A percentile compares a stretch with the other conserved stretches of the same genome.
Evolutionary conservation across 2,329 filamentous ascomycete species (phyloP).

Genomic region (Talaromyces sp.): DNA sequence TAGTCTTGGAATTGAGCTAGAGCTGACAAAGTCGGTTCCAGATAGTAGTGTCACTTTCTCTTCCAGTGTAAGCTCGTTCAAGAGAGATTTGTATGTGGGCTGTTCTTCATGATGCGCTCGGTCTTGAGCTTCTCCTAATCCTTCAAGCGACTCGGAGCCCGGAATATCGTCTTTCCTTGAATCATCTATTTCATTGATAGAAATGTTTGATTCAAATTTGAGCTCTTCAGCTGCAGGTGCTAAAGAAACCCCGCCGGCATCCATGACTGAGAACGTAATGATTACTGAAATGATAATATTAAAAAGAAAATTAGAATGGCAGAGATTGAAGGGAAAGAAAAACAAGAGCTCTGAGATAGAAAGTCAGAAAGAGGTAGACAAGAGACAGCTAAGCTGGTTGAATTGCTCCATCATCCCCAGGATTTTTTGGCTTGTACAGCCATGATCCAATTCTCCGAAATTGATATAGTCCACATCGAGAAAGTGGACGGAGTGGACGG

Average conservation of each 20-base stretch:
- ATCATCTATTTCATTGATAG: not conserved
- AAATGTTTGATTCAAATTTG: not conserved
- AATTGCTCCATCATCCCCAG: not conserved
- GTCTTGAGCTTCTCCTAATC: not conserved
- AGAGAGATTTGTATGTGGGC: not conserved
- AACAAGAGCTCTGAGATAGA: not conserved
- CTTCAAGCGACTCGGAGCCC: not conserved
- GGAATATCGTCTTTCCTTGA: not conserved
- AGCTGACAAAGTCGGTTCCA: slow-evolving; percentile 12
- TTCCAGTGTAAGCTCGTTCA: slow-evolving; percentile 10
- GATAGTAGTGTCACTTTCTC: slow-evolving; percentile 17
- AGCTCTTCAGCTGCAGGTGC: not conserved
- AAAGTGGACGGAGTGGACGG: not conserved
- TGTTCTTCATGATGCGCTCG: not conserved
- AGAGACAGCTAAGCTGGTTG: not conserved
- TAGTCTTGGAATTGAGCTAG: slow-evolving; percentile 6
- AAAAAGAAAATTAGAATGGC: not conserved
- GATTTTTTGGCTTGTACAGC: not conserved
- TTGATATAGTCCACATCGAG: not conserved
- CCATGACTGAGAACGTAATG: not conserved
- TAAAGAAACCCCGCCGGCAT: not conserved
- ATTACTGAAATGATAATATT: not conserved
- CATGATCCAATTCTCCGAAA: not conserved
- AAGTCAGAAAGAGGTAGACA: not conserved
- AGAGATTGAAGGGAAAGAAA: not conserved